Conservation (phyloP, 352 stramenopile species). For the Phytophthora uliginosa region DNA sequence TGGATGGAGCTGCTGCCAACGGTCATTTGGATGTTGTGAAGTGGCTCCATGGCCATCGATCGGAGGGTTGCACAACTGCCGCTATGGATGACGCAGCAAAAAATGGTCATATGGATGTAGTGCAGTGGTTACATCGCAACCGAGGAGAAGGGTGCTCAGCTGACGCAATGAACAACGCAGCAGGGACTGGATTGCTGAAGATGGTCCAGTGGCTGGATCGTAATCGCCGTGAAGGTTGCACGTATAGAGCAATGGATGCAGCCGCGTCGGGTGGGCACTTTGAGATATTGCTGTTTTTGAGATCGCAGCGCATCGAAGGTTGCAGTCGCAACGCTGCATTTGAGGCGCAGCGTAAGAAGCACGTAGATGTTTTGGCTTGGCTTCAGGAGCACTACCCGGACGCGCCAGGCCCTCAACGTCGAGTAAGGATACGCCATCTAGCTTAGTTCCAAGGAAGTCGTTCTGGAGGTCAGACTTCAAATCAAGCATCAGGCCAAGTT, state of each 20-base stretch:
- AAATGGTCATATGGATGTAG: conserved; percentile 20
- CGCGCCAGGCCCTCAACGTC: conserved; percentile 23
- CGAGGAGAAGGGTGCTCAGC: conserved; percentile 31
- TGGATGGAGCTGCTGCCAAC: conserved; percentile 32
- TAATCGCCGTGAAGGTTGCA: conserved; percentile 32
- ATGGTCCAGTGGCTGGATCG: conserved; percentile 37
- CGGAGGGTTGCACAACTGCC: conserved; percentile 33
- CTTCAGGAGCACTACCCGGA: conserved; percentile 40
- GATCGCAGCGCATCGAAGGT: conserved; percentile 25
- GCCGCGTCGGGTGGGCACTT: conserved; percentile 38
- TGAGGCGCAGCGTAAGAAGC: conserved; percentile 30
- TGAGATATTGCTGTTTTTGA: conserved; percentile 36
- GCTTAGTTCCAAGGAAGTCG: conserved; percentile 2
- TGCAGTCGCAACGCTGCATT: conserved; percentile 40
- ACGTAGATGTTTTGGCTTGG: conserved; percentile 38
- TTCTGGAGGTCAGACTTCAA: too few relatives aligned
- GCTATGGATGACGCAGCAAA: conserved; percentile 36
- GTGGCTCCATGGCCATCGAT: conserved; percentile 33
- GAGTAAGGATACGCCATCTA: conserved; percentile 11
- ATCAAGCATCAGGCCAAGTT: neutral
- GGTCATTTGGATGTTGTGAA: conserved; percentile 30
- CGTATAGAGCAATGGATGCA: conserved; percentile 37
- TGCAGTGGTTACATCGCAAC: conserved; percentile 35
- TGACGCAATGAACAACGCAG: conserved; percentile 35
- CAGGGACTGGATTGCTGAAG: conserved; percentile 27